These are phyloP conservation scores for Suillus ampliporus DNA, from an alignment of 768 basidiomycete genomes.

Conservation along the genomic window DNA sequence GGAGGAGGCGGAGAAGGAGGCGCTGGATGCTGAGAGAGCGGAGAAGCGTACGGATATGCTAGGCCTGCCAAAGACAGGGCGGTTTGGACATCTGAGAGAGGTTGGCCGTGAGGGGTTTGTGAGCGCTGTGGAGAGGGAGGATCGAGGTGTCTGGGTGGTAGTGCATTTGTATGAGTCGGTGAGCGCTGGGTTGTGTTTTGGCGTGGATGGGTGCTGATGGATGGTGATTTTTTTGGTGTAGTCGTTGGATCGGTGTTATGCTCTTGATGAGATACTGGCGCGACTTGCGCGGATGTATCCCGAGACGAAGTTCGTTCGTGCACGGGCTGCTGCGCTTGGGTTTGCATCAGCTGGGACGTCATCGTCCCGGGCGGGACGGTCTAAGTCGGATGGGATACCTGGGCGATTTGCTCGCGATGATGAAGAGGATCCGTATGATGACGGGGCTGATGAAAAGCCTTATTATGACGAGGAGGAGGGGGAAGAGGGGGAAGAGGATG, in stretches of 20 bases:
- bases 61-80: conserved; percentile 55
- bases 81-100: conserved; percentile 82
- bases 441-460: conserved; percentile 37
- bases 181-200: conserved; percentile 34
- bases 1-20: conserved; percentile 66
- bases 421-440: conserved; percentile 55
- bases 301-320: conserved; percentile 81
- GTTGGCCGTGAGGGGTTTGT: conserved; percentile 78
- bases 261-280: conserved; percentile 69
- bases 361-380: conserved; percentile 2
- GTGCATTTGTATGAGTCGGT: conserved; percentile 86
- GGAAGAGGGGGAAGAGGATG: conserved; percentile 60
- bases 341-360: conserved; percentile 55
- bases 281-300: conserved; percentile 72
- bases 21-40: conserved; percentile 50
- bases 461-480: conserved; percentile 46
- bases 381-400: background rate
- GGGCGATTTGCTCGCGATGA: conserved; percentile 38
- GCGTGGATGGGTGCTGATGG: conserved; percentile 9
- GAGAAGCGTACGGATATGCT: conserved; percentile 48
- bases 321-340: conserved; percentile 75
- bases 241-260: conserved; percentile 79
- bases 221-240: conserved; percentile 36
- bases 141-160: conserved; percentile 76
- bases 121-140: conserved; percentile 75